Conservation (phyloP, 208 protist genomes). For the Paratrypanosoma confusum region DNA sequence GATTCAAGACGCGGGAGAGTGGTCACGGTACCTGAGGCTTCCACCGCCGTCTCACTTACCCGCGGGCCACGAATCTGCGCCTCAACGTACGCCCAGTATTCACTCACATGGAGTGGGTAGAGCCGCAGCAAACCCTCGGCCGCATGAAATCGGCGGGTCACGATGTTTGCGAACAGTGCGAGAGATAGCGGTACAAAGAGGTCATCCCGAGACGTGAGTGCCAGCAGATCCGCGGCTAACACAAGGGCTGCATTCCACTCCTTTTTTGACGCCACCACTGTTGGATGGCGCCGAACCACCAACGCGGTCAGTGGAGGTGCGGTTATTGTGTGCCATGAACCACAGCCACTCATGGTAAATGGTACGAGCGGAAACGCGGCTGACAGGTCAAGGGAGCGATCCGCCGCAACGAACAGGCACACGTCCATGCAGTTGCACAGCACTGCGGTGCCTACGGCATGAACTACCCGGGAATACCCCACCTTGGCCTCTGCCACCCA, state of each 20-base stretch:
- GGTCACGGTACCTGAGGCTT: conserved; percentile 3
- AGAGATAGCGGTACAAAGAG: conserved; percentile 17
- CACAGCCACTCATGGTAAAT: not conserved
- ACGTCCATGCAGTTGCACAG: conserved; percentile 64
- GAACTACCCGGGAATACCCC: conserved; percentile 26
- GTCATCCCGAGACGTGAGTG: conserved; percentile 20
- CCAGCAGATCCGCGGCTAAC: conserved; percentile 60
- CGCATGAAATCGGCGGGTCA: conserved; percentile 38
- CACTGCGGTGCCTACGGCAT: conserved; percentile 41
- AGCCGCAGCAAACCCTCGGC: conserved; percentile 32
- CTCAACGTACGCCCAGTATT: conserved; percentile 10
- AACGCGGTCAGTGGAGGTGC: not conserved
- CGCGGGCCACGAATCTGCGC: conserved; percentile 32
- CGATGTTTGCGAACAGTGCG: conserved; percentile 30
- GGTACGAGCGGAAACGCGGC: not conserved
- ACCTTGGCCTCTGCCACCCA: conserved; percentile 27
- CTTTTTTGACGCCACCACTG: conserved; percentile 12
- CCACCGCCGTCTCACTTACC: conserved; percentile 24
- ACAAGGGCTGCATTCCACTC: conserved; percentile 51
- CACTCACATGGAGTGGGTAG: conserved; percentile 25
- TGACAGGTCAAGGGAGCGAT: conserved; percentile 6
- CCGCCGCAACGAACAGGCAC: conserved; percentile 19
- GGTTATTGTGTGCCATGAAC: not conserved
- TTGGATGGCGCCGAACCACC: conserved; percentile 24
- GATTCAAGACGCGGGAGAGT: conserved; percentile 9